Evolutionary conservation across 371 early-diverging fungal species (phyloP), one percentile per base, ranked within the genome.

Genomic region (Choanephora cucurbitarum): DNA sequence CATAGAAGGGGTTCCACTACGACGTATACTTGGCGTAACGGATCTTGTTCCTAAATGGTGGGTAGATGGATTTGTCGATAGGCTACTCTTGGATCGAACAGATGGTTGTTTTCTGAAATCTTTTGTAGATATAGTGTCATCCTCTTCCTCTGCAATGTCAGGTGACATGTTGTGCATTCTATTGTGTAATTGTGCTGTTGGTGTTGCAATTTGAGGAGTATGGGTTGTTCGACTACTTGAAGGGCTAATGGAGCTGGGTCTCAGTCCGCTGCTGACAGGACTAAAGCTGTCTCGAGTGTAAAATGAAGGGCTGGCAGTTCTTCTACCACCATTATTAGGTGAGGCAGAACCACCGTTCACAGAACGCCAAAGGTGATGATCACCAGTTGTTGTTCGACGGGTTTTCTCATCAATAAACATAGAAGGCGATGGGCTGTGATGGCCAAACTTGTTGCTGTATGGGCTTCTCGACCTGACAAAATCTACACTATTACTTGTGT

Each of bases 1-100:
- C 58, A 69, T 32, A 9, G 59, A 58, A 10, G 70, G 70, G 14
- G 70, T 66, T 14, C 59, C 57, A 19, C 49, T 54, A 5, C 57
- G 55, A 22, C 62, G 56, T 41, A 32, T 21, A 37, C 41, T 21
- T 51, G 66, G 66, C 24, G 66, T 65, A 22, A 55, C 51, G 1
- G 60, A 52, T 53, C 66, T 55, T 8, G 42, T 34, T 32, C 43
- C 17, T 43, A 21, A 18, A 17, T 28, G 44, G 21, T 39, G 43
- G 28, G 11, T 45, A 7, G 52, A 14, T 48, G 22, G 23, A 37
- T 37, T 37, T 37, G 37, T 14, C 1, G 54, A 37, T 39, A 46
- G 39, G 17, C 46, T 46, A 24, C 55, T 55, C 24, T 55, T 55
- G 3, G 46, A 46, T 46, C 46, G 21, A 10, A n/a, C 8, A 33